These are phyloP conservation scores for Serendipita sp. DNA, from an alignment of 768 basidiomycete genomes.

Conservation along the genomic window DNA sequence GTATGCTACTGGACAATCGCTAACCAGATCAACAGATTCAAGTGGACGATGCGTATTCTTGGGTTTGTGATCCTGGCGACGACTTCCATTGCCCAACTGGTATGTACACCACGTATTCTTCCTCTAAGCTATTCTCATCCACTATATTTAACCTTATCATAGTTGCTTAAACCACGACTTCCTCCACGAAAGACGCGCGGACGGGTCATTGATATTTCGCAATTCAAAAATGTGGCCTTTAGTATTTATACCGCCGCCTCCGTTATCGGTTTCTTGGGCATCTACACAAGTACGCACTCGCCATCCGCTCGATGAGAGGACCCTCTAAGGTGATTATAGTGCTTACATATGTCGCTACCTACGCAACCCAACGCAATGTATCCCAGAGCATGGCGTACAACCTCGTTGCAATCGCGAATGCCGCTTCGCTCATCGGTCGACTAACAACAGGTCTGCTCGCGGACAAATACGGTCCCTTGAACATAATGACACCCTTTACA, in stretches of 20 bases:
- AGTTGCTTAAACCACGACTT: slow-evolving; percentile 13
- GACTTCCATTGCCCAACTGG: slow-evolving; percentile 15
- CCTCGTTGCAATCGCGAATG: slow-evolving; percentile 17
- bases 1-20: not conserved
- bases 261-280: slow-evolving; percentile 13
- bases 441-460: slow-evolving; percentile 15
- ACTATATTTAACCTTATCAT: slow-evolving; percentile 9
- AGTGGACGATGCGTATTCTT: slow-evolving; percentile 14
- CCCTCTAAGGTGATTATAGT: slow-evolving; percentile 11
- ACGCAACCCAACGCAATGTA: slow-evolving; percentile 6
- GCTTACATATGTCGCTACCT: slow-evolving; percentile 14
- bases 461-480: slow-evolving; percentile 15
- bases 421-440: slow-evolving; percentile 16
- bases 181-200: slow-evolving; percentile 7
- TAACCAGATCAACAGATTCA: slow-evolving; percentile 7
- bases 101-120: slow-evolving; percentile 10
- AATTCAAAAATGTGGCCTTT: slow-evolving; percentile 15
- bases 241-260: slow-evolving; percentile 13
- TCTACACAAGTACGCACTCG: slow-evolving; percentile 14
- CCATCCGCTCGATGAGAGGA: slow-evolving; percentile 12
- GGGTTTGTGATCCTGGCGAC: slow-evolving; percentile 13
- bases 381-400: slow-evolving; percentile 9
- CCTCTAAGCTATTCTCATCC: not conserved
- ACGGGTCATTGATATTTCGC: slow-evolving; percentile 7
- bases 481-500: slow-evolving; percentile 14